Conservation (phyloP, 169 alveolate species). For the Perkinsus marinus region DNA sequence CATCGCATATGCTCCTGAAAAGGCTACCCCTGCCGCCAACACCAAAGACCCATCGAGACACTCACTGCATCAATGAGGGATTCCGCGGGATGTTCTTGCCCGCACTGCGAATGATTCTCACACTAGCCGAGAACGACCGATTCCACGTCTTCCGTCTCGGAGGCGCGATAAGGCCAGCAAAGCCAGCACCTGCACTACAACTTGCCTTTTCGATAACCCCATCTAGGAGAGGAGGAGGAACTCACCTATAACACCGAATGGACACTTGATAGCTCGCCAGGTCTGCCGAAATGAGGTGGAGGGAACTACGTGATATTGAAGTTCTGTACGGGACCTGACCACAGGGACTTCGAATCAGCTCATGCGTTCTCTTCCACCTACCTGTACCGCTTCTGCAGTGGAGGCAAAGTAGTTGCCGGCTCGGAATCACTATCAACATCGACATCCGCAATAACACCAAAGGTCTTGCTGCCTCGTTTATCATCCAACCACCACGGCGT, state of each 20-base stretch:
- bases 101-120: not conserved
- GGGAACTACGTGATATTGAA: not conserved
- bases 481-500: not conserved
- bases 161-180: not conserved
- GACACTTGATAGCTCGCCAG: not conserved
- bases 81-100: not conserved
- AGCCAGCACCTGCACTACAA: not conserved
- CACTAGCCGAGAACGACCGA: not conserved
- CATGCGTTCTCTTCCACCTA: not conserved
- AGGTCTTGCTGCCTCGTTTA: not conserved
- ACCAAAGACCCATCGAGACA: not conserved
- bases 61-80: not conserved
- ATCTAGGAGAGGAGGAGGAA: not conserved
- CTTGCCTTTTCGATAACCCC: too few species aligned
- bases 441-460: not conserved
- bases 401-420: not conserved
- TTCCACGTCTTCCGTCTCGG: not conserved
- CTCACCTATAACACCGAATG: not conserved
- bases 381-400: not conserved
- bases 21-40: not conserved
- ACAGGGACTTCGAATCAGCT: too few species aligned
- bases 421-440: not conserved
- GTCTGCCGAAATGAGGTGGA: not conserved
- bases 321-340: not conserved
- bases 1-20: too few species aligned